Percentiles rank a stretch among this genome's conserved stretches.
Evolutionary conservation across 148 eudicot species (phyloP).

Genomic region (Silene latifolia): DNA sequence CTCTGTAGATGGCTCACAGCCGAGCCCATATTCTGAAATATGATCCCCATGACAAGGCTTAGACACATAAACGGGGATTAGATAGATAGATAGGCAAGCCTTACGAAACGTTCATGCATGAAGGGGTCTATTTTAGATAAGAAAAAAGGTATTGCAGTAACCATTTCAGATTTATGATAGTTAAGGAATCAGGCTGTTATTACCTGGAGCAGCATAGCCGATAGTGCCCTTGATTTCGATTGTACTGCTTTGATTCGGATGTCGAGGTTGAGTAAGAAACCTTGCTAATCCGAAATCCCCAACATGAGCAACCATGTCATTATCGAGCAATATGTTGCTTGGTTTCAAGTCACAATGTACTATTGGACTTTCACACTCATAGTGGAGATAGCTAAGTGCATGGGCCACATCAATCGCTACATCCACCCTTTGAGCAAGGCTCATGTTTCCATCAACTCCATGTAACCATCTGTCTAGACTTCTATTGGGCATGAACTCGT

Average conservation of each 20-base stretch:
- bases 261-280: no score
- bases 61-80: no score
- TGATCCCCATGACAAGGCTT: neutral
- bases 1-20: neutral
- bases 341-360: slow-evolving; percentile 37
- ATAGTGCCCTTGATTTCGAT: neutral
- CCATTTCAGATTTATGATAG: no score
- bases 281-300: no score
- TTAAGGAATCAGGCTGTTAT: no score
- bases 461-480: slow-evolving; percentile 15
- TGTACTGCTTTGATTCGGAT: neutral
- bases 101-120: no score
- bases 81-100: no score
- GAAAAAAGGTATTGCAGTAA: no score
- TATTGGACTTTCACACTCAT: slow-evolving; percentile 7
- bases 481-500: neutral
- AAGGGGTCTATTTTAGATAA: no score
- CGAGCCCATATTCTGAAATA: neutral
- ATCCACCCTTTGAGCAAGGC: slow-evolving; percentile 16
- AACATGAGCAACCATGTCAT: no score
- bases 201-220: neutral
- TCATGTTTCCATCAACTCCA: neutral
- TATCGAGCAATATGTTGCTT: no score
- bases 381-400: slow-evolving; percentile 27
- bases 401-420: slow-evolving; percentile 19